Conservation (phyloP, 2,329 filamentous ascomycete genomes). For the Verticillium tricorpus region DNA sequence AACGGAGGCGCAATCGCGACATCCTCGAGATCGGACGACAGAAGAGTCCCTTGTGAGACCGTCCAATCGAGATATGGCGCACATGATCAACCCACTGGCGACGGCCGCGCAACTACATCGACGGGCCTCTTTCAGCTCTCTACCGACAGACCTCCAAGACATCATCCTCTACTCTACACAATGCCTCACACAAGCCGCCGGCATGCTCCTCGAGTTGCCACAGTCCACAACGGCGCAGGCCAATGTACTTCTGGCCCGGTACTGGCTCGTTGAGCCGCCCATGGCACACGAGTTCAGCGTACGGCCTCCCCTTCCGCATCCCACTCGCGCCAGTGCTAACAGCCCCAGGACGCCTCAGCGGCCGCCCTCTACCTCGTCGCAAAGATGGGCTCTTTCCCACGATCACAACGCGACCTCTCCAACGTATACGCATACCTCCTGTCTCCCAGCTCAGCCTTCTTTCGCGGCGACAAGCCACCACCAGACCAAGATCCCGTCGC, state of each 20-base stretch:
- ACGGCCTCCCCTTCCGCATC: conserved; percentile 12
- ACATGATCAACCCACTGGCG: conserved; percentile 61
- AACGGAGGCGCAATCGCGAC: neutral
- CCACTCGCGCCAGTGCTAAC: neutral
- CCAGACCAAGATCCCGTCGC: conserved; percentile 39
- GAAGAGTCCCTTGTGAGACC: neutral
- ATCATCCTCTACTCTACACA: conserved; percentile 67
- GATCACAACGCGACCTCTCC: conserved; percentile 72
- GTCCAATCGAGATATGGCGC: conserved; percentile 6
- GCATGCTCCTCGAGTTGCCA: conserved; percentile 75
- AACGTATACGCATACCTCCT: conserved; percentile 82
- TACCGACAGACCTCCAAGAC: conserved; percentile 67
- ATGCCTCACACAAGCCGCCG: conserved; percentile 71
- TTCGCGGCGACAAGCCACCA: conserved; percentile 31
- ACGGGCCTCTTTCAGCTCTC: conserved; percentile 47
- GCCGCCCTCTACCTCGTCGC: conserved; percentile 75
- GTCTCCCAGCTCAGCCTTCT: conserved; percentile 54
- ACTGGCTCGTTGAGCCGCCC: conserved; percentile 62
- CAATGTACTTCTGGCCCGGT: conserved; percentile 75
- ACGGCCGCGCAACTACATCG: conserved; percentile 65
- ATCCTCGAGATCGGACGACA: neutral
- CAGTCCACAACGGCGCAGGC: conserved; percentile 84
- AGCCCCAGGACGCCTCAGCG: conserved; percentile 70
- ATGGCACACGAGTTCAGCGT: conserved; percentile 56
- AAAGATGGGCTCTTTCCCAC: conserved; percentile 75